Conservation (phyloP, 139 green algal genomes). For the Chloropicon primus region DNA sequence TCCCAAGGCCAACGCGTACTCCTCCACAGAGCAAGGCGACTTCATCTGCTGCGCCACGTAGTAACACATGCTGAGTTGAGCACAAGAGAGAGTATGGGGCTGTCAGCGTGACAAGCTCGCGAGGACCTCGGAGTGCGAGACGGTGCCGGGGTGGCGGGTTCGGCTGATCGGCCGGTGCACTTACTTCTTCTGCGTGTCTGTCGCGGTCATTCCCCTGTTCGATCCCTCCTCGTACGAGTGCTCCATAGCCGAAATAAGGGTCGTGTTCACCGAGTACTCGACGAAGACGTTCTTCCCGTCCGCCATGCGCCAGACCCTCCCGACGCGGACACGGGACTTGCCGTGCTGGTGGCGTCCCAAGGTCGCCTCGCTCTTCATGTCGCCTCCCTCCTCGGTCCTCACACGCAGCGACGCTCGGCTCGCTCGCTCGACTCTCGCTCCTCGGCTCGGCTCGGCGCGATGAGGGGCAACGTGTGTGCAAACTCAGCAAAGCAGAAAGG, state of each 20-base stretch:
- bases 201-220: constrained; percentile 80
- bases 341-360: constrained; percentile 60
- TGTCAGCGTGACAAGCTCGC: background rate
- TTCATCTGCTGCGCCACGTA: constrained; percentile 23
- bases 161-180: background rate
- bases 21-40: constrained; percentile 46
- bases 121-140: constrained; percentile 5
- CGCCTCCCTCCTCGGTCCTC: background rate
- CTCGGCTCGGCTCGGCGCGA: no score
- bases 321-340: constrained; percentile 62
- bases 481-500: background rate
- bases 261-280: constrained; percentile 65
- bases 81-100: constrained; percentile 1
- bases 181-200: constrained; percentile 83
- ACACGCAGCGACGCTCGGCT: no score
- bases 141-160: background rate
- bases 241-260: constrained; percentile 73
- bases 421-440: no score
- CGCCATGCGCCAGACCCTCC: constrained; percentile 57
- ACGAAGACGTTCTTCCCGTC: constrained; percentile 54
- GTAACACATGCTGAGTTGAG: constrained; percentile 23
- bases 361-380: background rate
- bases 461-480: no score
- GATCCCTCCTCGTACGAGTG: constrained; percentile 46
- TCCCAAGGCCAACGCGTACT: constrained; percentile 71